Evolutionary conservation across 1,284 basidiomycete species (phyloP).

Genomic region (Boletellus sp.): DNA sequence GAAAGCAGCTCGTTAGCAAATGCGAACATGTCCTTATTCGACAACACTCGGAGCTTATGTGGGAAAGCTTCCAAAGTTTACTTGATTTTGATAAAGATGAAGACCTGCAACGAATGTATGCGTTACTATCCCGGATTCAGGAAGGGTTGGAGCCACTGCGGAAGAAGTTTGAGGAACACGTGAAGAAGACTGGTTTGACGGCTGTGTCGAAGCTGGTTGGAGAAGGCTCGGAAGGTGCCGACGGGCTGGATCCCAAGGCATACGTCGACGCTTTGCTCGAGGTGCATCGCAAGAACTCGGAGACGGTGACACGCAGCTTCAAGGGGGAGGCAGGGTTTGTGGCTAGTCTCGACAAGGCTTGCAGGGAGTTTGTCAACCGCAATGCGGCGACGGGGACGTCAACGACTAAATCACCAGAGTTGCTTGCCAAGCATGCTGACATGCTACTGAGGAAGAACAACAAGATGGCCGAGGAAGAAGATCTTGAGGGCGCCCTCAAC

Average conservation of each 20-base stretch:
- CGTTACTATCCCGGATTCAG: slow-evolving; percentile 83
- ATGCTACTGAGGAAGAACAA: slow-evolving; percentile 92
- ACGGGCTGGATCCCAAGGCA: slow-evolving; percentile 79
- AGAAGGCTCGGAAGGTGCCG: slow-evolving; percentile 61
- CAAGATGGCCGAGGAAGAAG: slow-evolving; percentile 90
- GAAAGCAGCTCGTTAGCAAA: slow-evolving; percentile 82
- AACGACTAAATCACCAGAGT: slow-evolving; percentile 89
- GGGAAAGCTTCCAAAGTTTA: slow-evolving; percentile 91
- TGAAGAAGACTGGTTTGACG: slow-evolving; percentile 84
- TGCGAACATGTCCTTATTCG: slow-evolving; percentile 94
- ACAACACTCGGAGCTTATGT: slow-evolving; percentile 84
- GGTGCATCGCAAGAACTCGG: slow-evolving; percentile 90
- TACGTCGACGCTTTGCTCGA: slow-evolving; percentile 92
- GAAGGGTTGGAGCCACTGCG: slow-evolving; percentile 91
- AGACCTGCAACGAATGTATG: slow-evolving; percentile 95
- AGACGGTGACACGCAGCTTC: slow-evolving; percentile 89
- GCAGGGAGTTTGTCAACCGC: slow-evolving; percentile 93
- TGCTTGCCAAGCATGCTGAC: slow-evolving; percentile 93
- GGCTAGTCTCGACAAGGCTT: slow-evolving; percentile 93
- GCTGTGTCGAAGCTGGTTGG: slow-evolving; percentile 83
- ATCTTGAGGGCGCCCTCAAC: slow-evolving; percentile 87
- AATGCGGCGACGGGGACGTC: slow-evolving; percentile 86
- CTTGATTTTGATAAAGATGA: slow-evolving; percentile 93
- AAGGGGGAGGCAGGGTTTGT: slow-evolving; percentile 93
- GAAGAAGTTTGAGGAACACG: slow-evolving; percentile 92